Percentiles rank a stretch among this genome's conserved stretches.
Evolutionary conservation across 1,284 basidiomycete genomes (phyloP).

Genomic region (Takashimella koratensis): DNA sequence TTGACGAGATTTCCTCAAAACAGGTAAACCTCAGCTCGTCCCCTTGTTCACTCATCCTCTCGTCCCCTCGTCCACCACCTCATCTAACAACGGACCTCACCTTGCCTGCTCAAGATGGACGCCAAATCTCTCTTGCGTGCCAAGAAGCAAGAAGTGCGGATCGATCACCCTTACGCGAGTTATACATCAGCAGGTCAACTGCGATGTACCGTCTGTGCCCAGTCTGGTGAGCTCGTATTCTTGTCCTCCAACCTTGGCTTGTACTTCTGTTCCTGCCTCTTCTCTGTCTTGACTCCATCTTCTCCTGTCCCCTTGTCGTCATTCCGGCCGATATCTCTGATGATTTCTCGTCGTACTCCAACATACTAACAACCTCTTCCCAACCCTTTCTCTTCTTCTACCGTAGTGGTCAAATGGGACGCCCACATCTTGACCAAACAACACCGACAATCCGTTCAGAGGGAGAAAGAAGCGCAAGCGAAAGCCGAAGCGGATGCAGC

Average conservation of each 20-base stretch:
- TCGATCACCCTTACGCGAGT: constrained; percentile 43
- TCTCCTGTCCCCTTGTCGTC: not conserved
- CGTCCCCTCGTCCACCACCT: too few species aligned
- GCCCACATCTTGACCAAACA: constrained; percentile 49
- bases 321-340: not conserved
- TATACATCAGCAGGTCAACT: constrained; percentile 41
- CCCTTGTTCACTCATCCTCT: too few species aligned
- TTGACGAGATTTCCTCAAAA: too few species aligned
- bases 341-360: too few species aligned
- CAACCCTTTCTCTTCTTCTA: too few species aligned
- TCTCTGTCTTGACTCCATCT: not conserved
- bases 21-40: too few species aligned
- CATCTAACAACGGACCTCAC: too few species aligned
- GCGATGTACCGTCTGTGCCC: constrained; percentile 45
- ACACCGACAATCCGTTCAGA: constrained; percentile 42
- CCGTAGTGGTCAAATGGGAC: constrained; percentile 50
- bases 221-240: constrained; percentile 35
- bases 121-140: constrained; percentile 47
- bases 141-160: constrained; percentile 44
- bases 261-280: not conserved
- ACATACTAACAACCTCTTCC: too few species aligned
- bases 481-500: constrained; percentile 26
- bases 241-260: not conserved
- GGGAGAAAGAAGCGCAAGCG: constrained; percentile 37
- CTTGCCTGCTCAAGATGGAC: too few species aligned